Base-by-base conservation (phyloP, 2,329 filamentous ascomycete species). In the Fusarium miscanthi region DNA sequence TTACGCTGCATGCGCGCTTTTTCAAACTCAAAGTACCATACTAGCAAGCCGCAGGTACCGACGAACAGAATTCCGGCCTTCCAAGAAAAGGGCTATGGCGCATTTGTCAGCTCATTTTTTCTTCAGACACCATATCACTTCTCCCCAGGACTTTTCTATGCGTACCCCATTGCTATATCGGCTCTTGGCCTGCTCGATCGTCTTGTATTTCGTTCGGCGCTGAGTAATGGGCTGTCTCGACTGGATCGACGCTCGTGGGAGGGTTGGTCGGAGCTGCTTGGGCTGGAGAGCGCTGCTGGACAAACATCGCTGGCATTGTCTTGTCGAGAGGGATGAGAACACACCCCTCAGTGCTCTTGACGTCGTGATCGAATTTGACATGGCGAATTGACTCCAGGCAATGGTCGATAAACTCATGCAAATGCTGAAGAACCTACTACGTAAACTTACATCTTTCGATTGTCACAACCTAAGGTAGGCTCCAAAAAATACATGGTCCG, bases 21-120 rank as follows among this genome's bases (percentile, higher is more conserved):
- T 83, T 99, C 96, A 77, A 91, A 90, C 78, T 95, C 94, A 83
- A 99, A 98, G 82, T 98, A 99, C 83, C 93, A 89, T 68, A 94
- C 91, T 78, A 99, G 87, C 33, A 90, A 92, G 17, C 85, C 91
- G 76, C 93, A 94, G 5, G 94, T 92, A 51, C 88, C 80, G 73
- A 98, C 87, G 85, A 99, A 98, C 72, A 99, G 87, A 56, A 94
- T 76, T 23, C 94, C 95, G 37, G 95, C 92, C 83, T 94, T 95
- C 90, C 93, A 95, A 59, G 95, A 97, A 85, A 99, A 98, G 35
- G 96, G 96, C 92, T 94, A 61, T 66, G 42, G 45, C 49, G 62
- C 33, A 63, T 71, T 71, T 72, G 78, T 80, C 76, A 80, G 79
- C 74, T 43, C 52, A 60, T 45, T 21, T 43, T 19, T 48, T 46